Base-by-base conservation (phyloP, 345 rosid species). In the Euphorbia pulcherrima region DNA sequence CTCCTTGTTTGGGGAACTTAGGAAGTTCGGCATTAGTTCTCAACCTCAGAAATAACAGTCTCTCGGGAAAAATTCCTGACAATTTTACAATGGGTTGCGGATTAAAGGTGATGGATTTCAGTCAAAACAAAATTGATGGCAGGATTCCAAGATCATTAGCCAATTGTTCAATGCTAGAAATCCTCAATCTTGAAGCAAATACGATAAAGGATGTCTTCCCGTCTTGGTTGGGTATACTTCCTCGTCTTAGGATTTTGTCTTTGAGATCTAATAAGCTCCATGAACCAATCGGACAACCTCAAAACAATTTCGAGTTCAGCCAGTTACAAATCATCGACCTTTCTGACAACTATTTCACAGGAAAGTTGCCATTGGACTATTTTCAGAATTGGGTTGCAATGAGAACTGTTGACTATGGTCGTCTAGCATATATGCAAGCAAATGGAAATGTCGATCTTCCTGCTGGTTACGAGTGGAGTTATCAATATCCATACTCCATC, bases 141-240 rank as follows among this genome's bases (percentile, higher is more conserved):
- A 21, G 18, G 26, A 0, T 37, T 18, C 57, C 68, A 1, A 16
- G 44, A n/a, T 21, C 57, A 52, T 21, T 65, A 17, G 58, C 46
- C 30, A 67, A 39, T 37, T 55, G 70, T 6, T 54, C 35, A 20
- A 55, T 0, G 53, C 40, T 67, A 54, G 70, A 54, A 28, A 39
- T 35, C 20, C 61, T 67, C 14, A n/a, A 51, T 33, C 60, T 65
- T 6, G 48, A 12, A 13, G 10, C n/a, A 6, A 52, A 65, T 52
- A 27, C 30, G 12, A 29, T 52, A 6, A 10, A 52, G 20, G 69
- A 52, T 65, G 20, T 10, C 10, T 65, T 63, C 44, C 67, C 67
- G 4, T 46, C 21, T 27, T 63, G 67, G 67, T 44, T 46, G 39
- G 67, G 55, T 20, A 8, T 24, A 23, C 54, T 63, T 13, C 67